Conservation (phyloP, 1,284 basidiomycete genomes). For the Marasmius sp. region DNA sequence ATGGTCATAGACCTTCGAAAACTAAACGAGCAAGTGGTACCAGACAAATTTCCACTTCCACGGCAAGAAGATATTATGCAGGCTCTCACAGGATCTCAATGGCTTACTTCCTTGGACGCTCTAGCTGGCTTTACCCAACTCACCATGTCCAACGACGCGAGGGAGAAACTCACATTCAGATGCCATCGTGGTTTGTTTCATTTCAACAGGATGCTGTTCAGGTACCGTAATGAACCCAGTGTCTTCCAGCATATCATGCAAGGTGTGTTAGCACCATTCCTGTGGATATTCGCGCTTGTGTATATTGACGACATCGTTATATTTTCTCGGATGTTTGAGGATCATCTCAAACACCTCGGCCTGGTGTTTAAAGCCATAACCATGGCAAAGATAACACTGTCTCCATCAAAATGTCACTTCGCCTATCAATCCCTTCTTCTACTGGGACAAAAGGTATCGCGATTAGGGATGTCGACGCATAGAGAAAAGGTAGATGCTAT, state of each 20-base stretch:
- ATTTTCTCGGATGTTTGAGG: neutral
- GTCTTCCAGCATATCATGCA: constrained; percentile 15
- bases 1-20: constrained; percentile 25
- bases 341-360: neutral
- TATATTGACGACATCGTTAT: constrained; percentile 16
- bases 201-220: constrained; percentile 29
- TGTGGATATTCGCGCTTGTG: constrained; percentile 11
- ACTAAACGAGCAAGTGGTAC: constrained; percentile 22
- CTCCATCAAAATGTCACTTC: constrained; percentile 29
- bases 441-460: no score
- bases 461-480: constrained; percentile 29
- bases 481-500: constrained; percentile 30
- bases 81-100: constrained; percentile 21
- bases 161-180: constrained; percentile 25
- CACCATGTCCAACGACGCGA: constrained; percentile 18
- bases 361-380: constrained; percentile 19
- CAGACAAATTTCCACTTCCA: constrained; percentile 29
- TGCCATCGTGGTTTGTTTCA: constrained; percentile 28
- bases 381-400: constrained; percentile 24
- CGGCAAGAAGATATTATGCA: constrained; percentile 27
- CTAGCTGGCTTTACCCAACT: constrained; percentile 29
- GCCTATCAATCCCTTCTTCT: constrained; percentile 24
- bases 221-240: constrained; percentile 25
- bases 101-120: constrained; percentile 25
- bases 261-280: constrained; percentile 6